Percentiles rank a stretch among this genome's conserved stretches.
Evolutionary conservation across 495 filamentous ascomycete species (phyloP).

Genomic region (Amorphotheca resinae): DNA sequence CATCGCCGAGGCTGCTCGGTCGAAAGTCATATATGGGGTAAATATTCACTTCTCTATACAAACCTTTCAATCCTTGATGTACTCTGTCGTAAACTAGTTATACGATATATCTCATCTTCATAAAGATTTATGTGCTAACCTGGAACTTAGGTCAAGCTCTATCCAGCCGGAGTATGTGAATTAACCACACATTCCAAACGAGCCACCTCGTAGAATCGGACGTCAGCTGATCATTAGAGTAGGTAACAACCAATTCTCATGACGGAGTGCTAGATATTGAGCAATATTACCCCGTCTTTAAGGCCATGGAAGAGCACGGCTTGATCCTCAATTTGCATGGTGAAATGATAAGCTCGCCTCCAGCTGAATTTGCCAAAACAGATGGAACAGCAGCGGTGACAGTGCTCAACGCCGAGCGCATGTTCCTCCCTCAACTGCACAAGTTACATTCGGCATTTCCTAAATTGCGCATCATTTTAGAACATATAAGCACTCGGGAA

Average conservation of each 20-base stretch:
- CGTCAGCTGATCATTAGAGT: no score
- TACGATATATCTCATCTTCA: no score
- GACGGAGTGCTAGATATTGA: slow-evolving; percentile 66
- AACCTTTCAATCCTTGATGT: no score
- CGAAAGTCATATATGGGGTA: no score
- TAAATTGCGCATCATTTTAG: slow-evolving; percentile 27
- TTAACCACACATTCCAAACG: no score
- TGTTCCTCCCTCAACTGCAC: slow-evolving; percentile 65
- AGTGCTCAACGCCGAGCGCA: slow-evolving; percentile 66
- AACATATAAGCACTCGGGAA: no score
- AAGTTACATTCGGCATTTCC: slow-evolving; percentile 66
- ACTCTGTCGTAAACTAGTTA: no score
- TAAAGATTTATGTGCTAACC: slow-evolving; percentile 54
- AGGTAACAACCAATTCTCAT: slow-evolving; percentile 76
- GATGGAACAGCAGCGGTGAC: slow-evolving; percentile 50
- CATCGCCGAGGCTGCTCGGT: no score
- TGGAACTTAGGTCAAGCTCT: slow-evolving; percentile 56
- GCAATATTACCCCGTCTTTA: slow-evolving; percentile 64
- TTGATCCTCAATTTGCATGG: slow-evolving; percentile 50
- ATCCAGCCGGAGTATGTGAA: slow-evolving; percentile 55
- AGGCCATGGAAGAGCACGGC: slow-evolving; percentile 50
- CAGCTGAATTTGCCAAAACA: no score
- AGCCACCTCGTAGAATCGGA: no score
- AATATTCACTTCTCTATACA: no score
- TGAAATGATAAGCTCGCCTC: no score